These are phyloP conservation scores for Russula sp. DNA, from an alignment of 768 basidiomycete genomes.

Conservation along the genomic window DNA sequence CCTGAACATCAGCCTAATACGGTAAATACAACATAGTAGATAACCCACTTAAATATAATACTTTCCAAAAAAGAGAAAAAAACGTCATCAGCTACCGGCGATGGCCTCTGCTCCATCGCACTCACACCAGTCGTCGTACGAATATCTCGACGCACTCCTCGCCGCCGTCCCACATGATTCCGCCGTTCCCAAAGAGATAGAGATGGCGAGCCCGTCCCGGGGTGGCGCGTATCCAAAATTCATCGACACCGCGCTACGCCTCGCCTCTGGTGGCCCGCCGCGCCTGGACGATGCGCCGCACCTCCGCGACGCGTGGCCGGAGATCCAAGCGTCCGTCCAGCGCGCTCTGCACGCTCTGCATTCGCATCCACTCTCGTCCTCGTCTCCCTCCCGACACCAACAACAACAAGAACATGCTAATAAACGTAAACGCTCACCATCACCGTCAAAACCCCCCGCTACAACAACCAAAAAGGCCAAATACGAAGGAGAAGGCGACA, in stretches of 20 bases:
- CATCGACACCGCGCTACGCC: conserved; percentile 13
- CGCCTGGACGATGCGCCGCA: not conserved
- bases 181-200: not conserved
- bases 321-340: conserved; percentile 7
- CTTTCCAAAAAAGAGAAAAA: too few species aligned
- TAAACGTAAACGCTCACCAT: conserved; percentile 14
- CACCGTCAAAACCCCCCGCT: not conserved
- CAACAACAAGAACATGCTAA: not conserved
- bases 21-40: too few species aligned
- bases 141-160: conserved; percentile 14
- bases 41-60: too few species aligned
- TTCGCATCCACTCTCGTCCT: not conserved
- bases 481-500: not conserved
- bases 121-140: not conserved
- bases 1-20: too few species aligned
- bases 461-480: conserved; percentile 6
- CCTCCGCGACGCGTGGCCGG: conserved; percentile 12
- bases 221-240: not conserved
- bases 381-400: not conserved
- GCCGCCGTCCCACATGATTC: conserved; percentile 3
- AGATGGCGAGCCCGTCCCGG: not conserved
- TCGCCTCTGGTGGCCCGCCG: conserved; percentile 2
- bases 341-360: not conserved
- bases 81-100: not conserved
- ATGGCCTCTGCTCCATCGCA: not conserved